Evolutionary conservation across 208 protist genomes (phyloP), one percentile per base, ranked within the genome.

Genomic region (Trypanosoma avium): DNA sequence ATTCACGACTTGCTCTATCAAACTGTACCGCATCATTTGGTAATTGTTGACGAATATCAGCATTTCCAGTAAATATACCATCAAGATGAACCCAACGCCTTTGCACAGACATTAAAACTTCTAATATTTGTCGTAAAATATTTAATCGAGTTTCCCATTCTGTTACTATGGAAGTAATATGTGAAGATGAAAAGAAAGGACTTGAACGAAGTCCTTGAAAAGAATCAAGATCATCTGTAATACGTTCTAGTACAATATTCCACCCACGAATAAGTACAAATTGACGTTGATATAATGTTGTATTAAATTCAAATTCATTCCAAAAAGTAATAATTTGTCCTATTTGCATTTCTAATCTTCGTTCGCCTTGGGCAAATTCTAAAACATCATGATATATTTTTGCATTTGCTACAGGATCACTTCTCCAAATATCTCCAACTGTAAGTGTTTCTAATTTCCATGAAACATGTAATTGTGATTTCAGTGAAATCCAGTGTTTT

Each of bases 11-110:
- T 13, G 97, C 94, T 58, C 82, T 77, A 53, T 91, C 76, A 76
- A 99, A 99, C 61, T 97, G 87, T 21, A 84, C 57, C 12, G 82
- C 89, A 73, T 99, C 98, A 24, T 81, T 82, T 21, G 98, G 97
- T 24, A 99, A 84, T 57, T 99, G 92, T 52, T 86, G 50, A 26
- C 90, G 88, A 54, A 99, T 98, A 62, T 99, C 98, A 17, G 75
- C 76, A 61, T 87, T 94, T 55, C 93, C 94, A 17, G 82, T 79
- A 67, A 99, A 99, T 61, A 99, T 97, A 47, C 97, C 97, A 65
- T 99, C 98, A 5, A 99, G 85, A 67, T 99, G 99, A 0, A 99
- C 97, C 98, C 98, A 99, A 33, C 92, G 86, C 54, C 97, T 84
- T 79, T 99, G 98, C 36, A 99, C 95, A 49, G 98, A 96, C 45